phyloP scores from a whole-genome alignment of 225 moss, liverwort and hornwort genomes.

The Marchantia paleacea region DNA sequence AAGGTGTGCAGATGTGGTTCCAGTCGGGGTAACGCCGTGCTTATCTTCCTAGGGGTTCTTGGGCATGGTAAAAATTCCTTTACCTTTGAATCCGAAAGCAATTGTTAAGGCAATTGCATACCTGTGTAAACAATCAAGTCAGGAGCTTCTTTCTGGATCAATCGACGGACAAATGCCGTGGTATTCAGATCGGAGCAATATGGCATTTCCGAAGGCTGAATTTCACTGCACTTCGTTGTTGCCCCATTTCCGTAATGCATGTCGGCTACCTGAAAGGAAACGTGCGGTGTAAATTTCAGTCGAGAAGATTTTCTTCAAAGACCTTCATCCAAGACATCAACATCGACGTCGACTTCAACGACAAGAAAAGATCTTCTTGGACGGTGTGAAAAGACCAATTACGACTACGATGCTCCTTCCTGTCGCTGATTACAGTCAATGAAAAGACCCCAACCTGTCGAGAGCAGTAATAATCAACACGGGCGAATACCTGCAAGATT shows the following conservation, averaged over 20 bases:
- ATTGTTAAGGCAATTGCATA: conserved; percentile 17
- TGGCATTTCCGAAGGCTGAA: conserved; percentile 43
- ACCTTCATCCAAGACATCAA: not conserved
- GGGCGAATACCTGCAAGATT: conserved; percentile 64
- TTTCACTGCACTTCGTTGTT: conserved; percentile 61
- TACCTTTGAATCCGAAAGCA: no score
- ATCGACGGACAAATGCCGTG: conserved; percentile 65
- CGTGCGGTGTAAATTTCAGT: not conserved
- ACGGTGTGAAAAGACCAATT: not conserved
- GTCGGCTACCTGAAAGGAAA: conserved; percentile 68
- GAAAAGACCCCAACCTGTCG: not conserved
- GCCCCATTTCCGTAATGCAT: conserved; percentile 95
- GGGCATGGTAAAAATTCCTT: no score
- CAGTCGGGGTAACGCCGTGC: no score
- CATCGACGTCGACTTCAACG: not conserved
- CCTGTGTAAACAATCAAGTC: conserved; percentile 92
- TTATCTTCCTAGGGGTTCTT: no score
- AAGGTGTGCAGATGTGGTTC: no score
- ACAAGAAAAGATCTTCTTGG: not conserved
- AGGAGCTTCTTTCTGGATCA: conserved; percentile 69
- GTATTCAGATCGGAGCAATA: conserved; percentile 92
- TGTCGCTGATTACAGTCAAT: not conserved
- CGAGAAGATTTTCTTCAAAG: not conserved
- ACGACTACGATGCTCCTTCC: not conserved
- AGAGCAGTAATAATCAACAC: not conserved